Percentiles rank a stretch among this genome's conserved stretches.
phyloP scores from a whole-genome alignment of 106 monocot genomes.

The Allium fistulosum region DNA sequence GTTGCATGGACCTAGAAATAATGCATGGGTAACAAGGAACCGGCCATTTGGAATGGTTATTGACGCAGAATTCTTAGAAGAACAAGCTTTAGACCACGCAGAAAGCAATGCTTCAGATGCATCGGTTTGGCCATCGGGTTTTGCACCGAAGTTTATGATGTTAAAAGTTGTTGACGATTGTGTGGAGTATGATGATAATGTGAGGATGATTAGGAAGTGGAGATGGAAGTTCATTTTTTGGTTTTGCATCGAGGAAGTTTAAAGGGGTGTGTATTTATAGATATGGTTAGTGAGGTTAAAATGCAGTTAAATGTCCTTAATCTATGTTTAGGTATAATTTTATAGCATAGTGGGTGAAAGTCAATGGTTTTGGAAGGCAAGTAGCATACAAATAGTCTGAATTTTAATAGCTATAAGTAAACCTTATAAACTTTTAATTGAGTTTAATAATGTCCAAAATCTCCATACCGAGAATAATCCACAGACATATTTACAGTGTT shows the following conservation, averaged over 20 bases:
- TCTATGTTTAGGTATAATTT: no score
- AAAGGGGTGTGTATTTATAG: background rate
- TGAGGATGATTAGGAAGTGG: background rate
- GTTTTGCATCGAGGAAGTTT: background rate
- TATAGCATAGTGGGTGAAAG: no score
- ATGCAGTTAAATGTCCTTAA: no score
- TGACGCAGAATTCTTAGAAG: background rate
- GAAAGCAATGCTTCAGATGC: background rate
- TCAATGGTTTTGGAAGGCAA: no score
- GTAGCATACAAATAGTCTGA: no score
- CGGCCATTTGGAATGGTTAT: background rate
- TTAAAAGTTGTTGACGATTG: background rate
- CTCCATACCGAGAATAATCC: no score
- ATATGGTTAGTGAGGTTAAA: no score
- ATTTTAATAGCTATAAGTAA: no score
- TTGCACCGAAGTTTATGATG: slow-evolving; percentile 1
- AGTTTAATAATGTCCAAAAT: no score
- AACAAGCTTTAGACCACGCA: slow-evolving; percentile 7
- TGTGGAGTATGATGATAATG: background rate
- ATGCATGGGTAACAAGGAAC: background rate
- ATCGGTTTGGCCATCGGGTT: slow-evolving; percentile 6
- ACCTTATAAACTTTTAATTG: no score
- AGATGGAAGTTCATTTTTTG: background rate
- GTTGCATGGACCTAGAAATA: slow-evolving; percentile 2
- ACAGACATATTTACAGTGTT: no score